phyloP scores from a whole-genome alignment of 345 rosid species.

The Firmiana major region DNA sequence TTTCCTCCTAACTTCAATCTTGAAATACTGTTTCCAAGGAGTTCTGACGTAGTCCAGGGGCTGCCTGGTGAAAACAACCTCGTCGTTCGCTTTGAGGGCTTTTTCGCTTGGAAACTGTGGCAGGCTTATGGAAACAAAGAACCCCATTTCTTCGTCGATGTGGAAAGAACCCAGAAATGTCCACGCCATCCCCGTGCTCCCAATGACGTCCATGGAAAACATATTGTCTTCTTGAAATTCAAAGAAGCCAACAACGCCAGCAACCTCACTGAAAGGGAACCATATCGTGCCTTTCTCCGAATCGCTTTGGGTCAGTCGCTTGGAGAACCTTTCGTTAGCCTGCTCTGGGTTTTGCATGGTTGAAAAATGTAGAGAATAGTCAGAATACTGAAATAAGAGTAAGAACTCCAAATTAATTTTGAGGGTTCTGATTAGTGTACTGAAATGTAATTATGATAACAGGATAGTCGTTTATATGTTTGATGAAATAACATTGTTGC shows the following conservation, averaged over 20 bases:
- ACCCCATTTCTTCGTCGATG: not conserved
- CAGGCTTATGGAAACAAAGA: not conserved
- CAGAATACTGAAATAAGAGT: not conserved
- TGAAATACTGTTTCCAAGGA: not conserved
- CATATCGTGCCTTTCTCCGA: fast-evolving
- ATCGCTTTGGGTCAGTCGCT: not conserved
- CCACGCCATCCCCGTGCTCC: not conserved
- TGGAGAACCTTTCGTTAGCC: not conserved
- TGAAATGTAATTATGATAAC: no score
- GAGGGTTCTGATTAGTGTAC: not conserved
- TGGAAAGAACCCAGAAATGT: not conserved
- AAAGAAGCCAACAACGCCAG: not conserved
- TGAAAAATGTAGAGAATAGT: not conserved
- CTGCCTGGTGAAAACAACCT: not conserved
- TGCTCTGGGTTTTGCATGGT: not conserved
- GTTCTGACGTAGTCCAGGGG: not conserved
- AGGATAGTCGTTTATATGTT: no score
- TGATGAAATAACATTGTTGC: not conserved
- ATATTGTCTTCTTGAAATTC: not conserved
- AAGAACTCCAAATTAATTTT: not conserved
- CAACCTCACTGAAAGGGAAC: not conserved
- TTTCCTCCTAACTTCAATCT: not conserved
- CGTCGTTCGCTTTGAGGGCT: not conserved
- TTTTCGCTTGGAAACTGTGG: not conserved
- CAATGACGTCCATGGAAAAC: not conserved